phyloP scores from a whole-genome alignment of 2,329 filamentous ascomycete species.

The Xylogone sp. region DNA sequence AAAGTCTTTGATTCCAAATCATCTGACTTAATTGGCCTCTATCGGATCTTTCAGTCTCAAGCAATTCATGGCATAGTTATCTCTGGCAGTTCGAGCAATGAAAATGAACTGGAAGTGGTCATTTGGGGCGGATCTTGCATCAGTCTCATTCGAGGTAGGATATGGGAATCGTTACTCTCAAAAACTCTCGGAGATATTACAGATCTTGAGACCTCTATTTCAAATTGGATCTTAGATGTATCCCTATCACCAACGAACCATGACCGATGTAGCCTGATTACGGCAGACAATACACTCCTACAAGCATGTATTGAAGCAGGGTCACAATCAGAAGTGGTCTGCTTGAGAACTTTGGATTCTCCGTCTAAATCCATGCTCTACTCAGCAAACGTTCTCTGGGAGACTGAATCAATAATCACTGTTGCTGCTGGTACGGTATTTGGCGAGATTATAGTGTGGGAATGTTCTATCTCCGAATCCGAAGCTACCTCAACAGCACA shows the following conservation, averaged over 20 bases:
- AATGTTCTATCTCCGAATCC: constrained; percentile 44
- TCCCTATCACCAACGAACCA: constrained; percentile 44
- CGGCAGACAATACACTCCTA: constrained; percentile 82
- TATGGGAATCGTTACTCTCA: constrained; percentile 11
- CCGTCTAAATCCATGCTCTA: constrained; percentile 84
- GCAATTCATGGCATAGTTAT: constrained; percentile 70
- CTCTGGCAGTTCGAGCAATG: constrained; percentile 14
- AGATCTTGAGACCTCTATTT: constrained; percentile 40
- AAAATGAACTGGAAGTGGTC: constrained; percentile 38
- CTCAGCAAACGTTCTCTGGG: constrained; percentile 70
- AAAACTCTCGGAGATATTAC: constrained; percentile 11
- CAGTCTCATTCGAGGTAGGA: constrained; percentile 29
- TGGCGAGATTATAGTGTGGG: constrained; percentile 91
- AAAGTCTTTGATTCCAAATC: constrained; percentile 41
- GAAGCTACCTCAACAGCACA: constrained; percentile 27
- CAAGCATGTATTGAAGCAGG: constrained; percentile 35
- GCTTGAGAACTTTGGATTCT: constrained; percentile 49
- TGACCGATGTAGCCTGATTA: constrained; percentile 58
- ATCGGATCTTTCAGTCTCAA: constrained; percentile 62
- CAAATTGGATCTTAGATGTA: constrained; percentile 78
- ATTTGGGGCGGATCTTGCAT: constrained; percentile 67
- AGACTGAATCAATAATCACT: constrained; percentile 55
- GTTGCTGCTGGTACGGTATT: constrained; percentile 90
- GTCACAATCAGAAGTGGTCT: constrained; percentile 25
- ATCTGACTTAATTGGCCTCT: constrained; percentile 34